These are phyloP conservation scores for Backusella psychrophila DNA, from an alignment of 192 early-diverging fungal species.

Conservation along the genomic window DNA sequence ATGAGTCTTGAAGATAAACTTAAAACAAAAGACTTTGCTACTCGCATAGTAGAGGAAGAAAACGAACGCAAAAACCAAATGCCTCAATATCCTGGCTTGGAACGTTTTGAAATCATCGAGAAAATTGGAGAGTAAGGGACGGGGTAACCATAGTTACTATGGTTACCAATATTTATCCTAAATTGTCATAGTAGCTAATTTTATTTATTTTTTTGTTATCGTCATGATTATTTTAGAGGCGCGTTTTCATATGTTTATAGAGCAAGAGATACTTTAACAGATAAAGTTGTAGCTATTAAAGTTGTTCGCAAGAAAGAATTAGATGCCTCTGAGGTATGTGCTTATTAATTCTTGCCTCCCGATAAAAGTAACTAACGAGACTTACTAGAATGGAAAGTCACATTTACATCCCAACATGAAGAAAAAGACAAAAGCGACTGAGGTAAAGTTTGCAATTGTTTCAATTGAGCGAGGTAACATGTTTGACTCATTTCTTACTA, in stretches of 20 bases:
- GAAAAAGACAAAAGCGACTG: constrained; percentile 36
- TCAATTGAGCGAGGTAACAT: not conserved
- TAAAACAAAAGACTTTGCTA: constrained; percentile 39
- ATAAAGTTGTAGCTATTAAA: constrained; percentile 81
- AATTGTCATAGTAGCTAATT: not conserved
- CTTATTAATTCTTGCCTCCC: not conserved
- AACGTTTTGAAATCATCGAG: constrained; percentile 53
- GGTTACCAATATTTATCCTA: not conserved
- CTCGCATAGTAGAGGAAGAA: constrained; percentile 51
- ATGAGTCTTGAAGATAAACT: not conserved
- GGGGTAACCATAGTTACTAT: not conserved
- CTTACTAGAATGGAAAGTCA: constrained; percentile 14
- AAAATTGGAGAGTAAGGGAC: constrained; percentile 71
- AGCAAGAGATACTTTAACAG: constrained; percentile 60
- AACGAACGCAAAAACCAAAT: constrained; percentile 45
- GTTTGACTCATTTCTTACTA: not conserved
- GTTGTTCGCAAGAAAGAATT: constrained; percentile 74
- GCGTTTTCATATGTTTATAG: constrained; percentile 86
- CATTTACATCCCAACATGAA: constrained; percentile 40
- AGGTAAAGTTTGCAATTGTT: constrained; percentile 20
- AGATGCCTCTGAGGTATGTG: constrained; percentile 61
- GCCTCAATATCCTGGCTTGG: constrained; percentile 57
- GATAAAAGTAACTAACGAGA: not conserved
- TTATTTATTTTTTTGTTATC: constrained; percentile 10
- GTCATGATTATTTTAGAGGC: constrained; percentile 50